phyloP scores from a whole-genome alignment of 2,329 filamentous ascomycete species.

The Ophiosphaerella herpotricha region DNA sequence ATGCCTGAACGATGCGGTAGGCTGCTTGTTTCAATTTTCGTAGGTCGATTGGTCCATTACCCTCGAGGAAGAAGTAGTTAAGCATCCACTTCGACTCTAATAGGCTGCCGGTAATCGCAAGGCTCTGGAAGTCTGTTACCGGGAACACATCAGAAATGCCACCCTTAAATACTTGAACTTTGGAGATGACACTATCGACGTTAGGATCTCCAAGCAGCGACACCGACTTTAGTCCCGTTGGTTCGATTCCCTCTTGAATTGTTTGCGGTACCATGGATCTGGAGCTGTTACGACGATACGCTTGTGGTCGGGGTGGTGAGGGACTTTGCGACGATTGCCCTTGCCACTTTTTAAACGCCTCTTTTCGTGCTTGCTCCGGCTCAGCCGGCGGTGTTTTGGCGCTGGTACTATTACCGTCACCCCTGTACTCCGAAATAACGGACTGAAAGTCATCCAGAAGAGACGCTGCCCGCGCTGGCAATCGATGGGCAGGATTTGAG shows the following conservation, averaged over 20 bases:
- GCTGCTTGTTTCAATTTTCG: slow-evolving; percentile 37
- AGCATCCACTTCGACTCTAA: slow-evolving; percentile 44
- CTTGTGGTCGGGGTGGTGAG: slow-evolving; percentile 11
- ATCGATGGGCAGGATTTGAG: slow-evolving; percentile 18
- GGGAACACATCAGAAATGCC: slow-evolving; percentile 41
- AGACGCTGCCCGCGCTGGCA: slow-evolving; percentile 23
- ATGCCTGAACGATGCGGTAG: slow-evolving; percentile 38
- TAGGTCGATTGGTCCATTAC: slow-evolving; percentile 35
- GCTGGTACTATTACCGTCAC: slow-evolving; percentile 11
- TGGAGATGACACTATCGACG: slow-evolving; percentile 42
- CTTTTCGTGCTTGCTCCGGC: slow-evolving; percentile 17
- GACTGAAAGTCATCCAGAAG: slow-evolving; percentile 39
- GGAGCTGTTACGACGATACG: slow-evolving; percentile 14
- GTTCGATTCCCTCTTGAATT: slow-evolving; percentile 30
- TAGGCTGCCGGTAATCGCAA: slow-evolving; percentile 40
- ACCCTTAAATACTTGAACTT: slow-evolving; percentile 42
- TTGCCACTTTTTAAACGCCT: slow-evolving; percentile 34
- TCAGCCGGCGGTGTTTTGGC: slow-evolving; percentile 13
- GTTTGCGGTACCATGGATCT: slow-evolving; percentile 29
- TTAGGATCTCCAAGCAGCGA: slow-evolving; percentile 40
- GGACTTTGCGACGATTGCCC: slow-evolving; percentile 15
- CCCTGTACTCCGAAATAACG: slow-evolving; percentile 33
- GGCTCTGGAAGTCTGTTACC: slow-evolving; percentile 40
- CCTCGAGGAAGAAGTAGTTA: slow-evolving; percentile 43
- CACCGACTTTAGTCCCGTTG: slow-evolving; percentile 23